phyloP scores from a whole-genome alignment of 2,329 filamentous ascomycete species.

The Apiospora saccharicola region DNA sequence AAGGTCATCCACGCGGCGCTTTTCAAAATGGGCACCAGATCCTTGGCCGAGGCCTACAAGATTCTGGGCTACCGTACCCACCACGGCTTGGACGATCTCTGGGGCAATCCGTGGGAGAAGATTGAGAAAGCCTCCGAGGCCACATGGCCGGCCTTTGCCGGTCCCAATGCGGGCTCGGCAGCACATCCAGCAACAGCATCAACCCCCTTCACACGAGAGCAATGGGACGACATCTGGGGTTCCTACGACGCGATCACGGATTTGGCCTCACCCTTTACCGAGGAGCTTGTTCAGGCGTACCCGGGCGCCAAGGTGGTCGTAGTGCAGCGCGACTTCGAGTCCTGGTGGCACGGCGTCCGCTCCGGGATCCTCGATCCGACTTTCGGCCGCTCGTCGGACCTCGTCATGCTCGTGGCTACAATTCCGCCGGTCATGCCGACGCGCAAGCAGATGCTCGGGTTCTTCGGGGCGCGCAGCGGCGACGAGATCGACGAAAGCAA shows the following conservation, averaged over 20 bases:
- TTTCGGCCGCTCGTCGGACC: slow-evolving; percentile 12
- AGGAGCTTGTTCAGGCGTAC: slow-evolving; percentile 33
- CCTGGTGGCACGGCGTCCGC: slow-evolving; percentile 36
- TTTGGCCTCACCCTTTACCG: slow-evolving; percentile 31
- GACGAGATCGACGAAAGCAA: slow-evolving; percentile 73
- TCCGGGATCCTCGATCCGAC: slow-evolving; percentile 36
- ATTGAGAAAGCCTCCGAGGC: slow-evolving; percentile 31
- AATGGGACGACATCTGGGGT: slow-evolving; percentile 29
- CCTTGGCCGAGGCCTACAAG: slow-evolving; percentile 30
- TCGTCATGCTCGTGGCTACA: slow-evolving; percentile 13
- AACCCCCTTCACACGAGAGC: slow-evolving; percentile 23
- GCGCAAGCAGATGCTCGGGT: slow-evolving; percentile 26
- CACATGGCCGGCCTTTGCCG: slow-evolving; percentile 26
- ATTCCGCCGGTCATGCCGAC: slow-evolving; percentile 37
- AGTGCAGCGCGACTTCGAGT: slow-evolving; percentile 34
- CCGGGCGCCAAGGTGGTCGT: slow-evolving; percentile 36
- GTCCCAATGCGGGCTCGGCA: slow-evolving; percentile 10
- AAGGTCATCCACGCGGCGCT: slow-evolving; percentile 28
- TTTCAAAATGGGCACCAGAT: slow-evolving; percentile 30
- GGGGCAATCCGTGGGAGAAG: slow-evolving; percentile 31
- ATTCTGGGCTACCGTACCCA: slow-evolving; percentile 27
- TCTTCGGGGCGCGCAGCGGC: slow-evolving; percentile 48
- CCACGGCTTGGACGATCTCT: slow-evolving; percentile 27
- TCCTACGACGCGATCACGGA: slow-evolving; percentile 35
- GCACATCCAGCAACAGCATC: background rate